phyloP scores from a whole-genome alignment of 2,329 filamentous ascomycete genomes.

The Claviceps sp. region DNA sequence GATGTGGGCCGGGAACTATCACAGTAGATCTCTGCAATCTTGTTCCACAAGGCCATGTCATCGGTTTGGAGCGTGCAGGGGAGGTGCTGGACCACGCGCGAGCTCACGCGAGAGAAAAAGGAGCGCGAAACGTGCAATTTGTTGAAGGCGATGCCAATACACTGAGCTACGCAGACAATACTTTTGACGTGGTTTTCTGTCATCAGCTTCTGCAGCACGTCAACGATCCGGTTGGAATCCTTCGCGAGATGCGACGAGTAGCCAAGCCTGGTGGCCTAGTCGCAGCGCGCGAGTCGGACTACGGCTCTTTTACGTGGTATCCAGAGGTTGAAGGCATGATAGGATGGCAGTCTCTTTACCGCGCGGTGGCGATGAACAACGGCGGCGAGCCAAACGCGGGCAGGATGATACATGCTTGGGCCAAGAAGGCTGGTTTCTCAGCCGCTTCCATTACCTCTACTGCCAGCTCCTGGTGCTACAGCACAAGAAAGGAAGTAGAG shows the following conservation, averaged over 20 bases:
- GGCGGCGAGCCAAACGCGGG: conserved; percentile 12
- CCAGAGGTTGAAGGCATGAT: conserved; percentile 10
- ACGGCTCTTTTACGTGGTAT: conserved; percentile 11
- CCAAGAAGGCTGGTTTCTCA: conserved; percentile 10
- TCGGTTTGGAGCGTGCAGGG: conserved; percentile 24
- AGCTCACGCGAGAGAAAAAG: conserved; percentile 11
- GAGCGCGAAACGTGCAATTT: conserved; percentile 21
- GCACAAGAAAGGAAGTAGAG: conserved; percentile 8
- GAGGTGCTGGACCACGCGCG: conserved; percentile 20
- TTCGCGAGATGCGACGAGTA: conserved; percentile 27
- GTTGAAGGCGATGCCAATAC: conserved; percentile 15
- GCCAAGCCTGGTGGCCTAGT: conserved; percentile 27
- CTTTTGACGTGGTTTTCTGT: conserved; percentile 26
- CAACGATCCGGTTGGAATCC: conserved; percentile 17
- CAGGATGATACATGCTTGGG: conserved; percentile 12
- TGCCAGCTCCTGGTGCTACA: conserved; percentile 13
- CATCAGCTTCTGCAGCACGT: conserved; percentile 28
- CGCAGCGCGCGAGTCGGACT: conserved; percentile 16
- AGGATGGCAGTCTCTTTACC: conserved; percentile 10
- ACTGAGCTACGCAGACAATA: conserved; percentile 22
- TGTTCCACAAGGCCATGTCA: conserved; percentile 21
- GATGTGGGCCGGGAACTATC: conserved; percentile 35
- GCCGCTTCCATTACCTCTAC: conserved; percentile 5
- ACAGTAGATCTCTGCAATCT: conserved; percentile 26
- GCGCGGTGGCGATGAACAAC: conserved; percentile 7